Evolutionary conservation across 768 basidiomycete species (phyloP), one percentile per base, ranked within the genome.

Genomic region (Fomitopsis serialis): DNA sequence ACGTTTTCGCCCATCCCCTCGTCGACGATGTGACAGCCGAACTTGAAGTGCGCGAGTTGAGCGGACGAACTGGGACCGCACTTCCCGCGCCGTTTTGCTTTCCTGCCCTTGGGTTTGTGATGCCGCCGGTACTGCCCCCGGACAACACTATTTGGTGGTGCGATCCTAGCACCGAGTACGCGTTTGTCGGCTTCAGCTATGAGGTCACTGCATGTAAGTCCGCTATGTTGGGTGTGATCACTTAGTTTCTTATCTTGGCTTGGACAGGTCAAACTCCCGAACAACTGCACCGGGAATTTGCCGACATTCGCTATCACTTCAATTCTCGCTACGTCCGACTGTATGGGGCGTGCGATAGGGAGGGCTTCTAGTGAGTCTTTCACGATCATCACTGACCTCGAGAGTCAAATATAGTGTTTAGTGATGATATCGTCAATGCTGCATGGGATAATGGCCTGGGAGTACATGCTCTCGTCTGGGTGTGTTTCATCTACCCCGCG

Each of bases 131-230:
- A 1, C 62, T 78, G 9, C 84, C 85, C 0, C 52, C 64, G 1
- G 55, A 61, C 55, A 55, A 52, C 45, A 53, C 55, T 1, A 44
- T 45, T 22, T 73, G 72, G 72, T 73, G 87, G 88, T 91, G 88
- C 63, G 64, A 78, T 52, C 63, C 69, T 35, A 67, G 70, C 50
- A 80, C 78, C 0, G 88, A 91, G 63, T 89, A 87, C 59, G 88
- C 79, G 0, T 90, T 90, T 63, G 68, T 89, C 47, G 88, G 87
- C 0, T 85, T 90, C 67, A 85, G 85, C 64, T 90, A 90, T 58
- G 87, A 87, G 61, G 74, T 89, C 22, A 78, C 82, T 40, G 74
- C 70, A 11, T 88, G 86, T 85, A 58, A 46, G 79, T 67, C 3
- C 32, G 25, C 6, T 13, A 21, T 9, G 2, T 24, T 32, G 29